Base-by-base conservation (phyloP, 140 eudicot genomes). In the Anethum foeniculum region DNA sequence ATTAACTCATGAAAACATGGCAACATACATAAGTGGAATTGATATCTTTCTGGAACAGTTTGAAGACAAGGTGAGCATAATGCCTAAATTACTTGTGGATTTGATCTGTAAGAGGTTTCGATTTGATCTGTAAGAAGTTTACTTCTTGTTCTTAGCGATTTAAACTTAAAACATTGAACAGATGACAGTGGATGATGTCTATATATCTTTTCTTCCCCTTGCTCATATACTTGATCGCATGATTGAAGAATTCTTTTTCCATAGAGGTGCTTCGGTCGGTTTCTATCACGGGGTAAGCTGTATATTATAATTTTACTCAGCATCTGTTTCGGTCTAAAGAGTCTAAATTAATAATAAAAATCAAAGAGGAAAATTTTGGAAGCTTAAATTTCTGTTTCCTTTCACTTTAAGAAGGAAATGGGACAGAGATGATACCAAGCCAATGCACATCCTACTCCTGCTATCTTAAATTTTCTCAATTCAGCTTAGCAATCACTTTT, bases 191-290 rank as follows among this genome's bases (percentile, higher is more conserved):
- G 89, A 90, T 83, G 99, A 92, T 82, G 99, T 95, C 16, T 95
- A 89, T 80, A 85, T 95, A 80, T 92, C 99, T 51, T 95, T 92
- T 84, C 83, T 92, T 18, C 99, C 99, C 76, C 96, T 95, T 23
- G 97, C 99, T 36, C 99, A 95, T 84, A 89, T 95, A 74, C 96
- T 95, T 83, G 99, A 95, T 80, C 97, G 96, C 68, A 90, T 88
- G 85, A 87, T 95, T 76, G 98, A 94, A 86, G 96, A 92, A 81
- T 94, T 84, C 82, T 94, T 87, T 82, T 87, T 92, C 82, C 88
- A 85, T 73, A 90, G 85, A 85, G 97, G 97, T 41, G 97, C 98
- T 83, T 94, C 97, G 43, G 93, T 94, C 87, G 98, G 98, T 82
- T 94, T 88, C 90, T 94, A 78, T 77, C 98, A 94, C 48, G 98